Base-by-base conservation (phyloP, 164 flowering plant genomes). In the Vitis riparia region DNA sequence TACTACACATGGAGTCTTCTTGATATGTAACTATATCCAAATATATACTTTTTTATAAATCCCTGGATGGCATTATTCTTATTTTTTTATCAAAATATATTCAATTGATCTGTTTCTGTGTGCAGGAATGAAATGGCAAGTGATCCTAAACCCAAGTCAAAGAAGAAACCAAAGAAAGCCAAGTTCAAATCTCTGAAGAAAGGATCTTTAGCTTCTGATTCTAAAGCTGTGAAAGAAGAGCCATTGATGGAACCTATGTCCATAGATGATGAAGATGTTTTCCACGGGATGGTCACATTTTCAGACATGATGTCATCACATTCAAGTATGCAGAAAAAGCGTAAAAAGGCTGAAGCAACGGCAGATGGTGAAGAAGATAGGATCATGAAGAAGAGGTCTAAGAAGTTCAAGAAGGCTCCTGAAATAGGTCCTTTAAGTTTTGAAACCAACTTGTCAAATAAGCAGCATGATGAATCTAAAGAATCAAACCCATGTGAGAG, bases 101-200 rank as follows among this genome's bases (percentile, higher is more conserved):
- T 11, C 59, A 3, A 19, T 11, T 63, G 32, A 55, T 50, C 15
- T 55, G 48, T 52, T 50, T 75, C 8, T 62, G 14, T 75, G 59
- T 11, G 59, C 90, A 92, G 97, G 89, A 78, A 78, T 69, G 84
- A 87, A 51, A 65, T 47, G 55, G 63, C 73, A 15, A 60, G 76
- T 71, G 76, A 76, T 55, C 61, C 72, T 19, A 93, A 88, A 70
- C 82, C 86, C 15, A 96, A 91, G 80, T 70, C 89, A 2, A 96
- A 90, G 76, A 93, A 92, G 88, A 96, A 93, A 78, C 11, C 81
- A 15, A 96, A 93, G 86, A 96, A 93, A 78, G 71, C 91, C n/a
- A 96, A 92, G 84, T 96, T 96, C 80, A 96, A 91, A 75, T 92
- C 97, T 74, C 79, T 93, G 76, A 93, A 87, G 84, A 96, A 89